A percentile compares a stretch with the other conserved stretches of the same genome.
phyloP scores from a whole-genome alignment of 2,329 filamentous ascomycete species.

The Sarocladium oryzae region DNA sequence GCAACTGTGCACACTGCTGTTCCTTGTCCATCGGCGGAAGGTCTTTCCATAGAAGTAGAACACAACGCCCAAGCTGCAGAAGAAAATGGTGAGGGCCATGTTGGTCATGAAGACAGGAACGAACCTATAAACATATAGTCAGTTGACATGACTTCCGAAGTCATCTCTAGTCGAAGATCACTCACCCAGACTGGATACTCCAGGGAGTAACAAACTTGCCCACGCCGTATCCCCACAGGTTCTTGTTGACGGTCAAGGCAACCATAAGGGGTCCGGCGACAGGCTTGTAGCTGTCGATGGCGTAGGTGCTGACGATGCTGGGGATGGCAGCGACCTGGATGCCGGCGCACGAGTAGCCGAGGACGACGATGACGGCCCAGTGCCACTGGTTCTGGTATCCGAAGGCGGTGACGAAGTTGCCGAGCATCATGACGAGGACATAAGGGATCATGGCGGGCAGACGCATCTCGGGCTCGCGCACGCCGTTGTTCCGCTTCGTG shows the following conservation, averaged over 20 bases:
- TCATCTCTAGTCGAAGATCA: neutral
- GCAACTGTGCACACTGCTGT: neutral
- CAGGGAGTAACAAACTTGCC: neutral
- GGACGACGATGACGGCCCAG: conserved; percentile 41
- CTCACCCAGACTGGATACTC: neutral
- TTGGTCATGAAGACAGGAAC: neutral
- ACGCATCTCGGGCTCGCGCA: conserved; percentile 43
- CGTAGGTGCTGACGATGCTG: conserved; percentile 51
- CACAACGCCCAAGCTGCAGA: neutral
- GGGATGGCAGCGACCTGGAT: conserved; percentile 42
- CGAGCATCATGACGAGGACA: conserved; percentile 37
- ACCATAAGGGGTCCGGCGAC: conserved; percentile 37
- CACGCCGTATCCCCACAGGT: neutral
- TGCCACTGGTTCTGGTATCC: conserved; percentile 42
- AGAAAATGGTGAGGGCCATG: neutral
- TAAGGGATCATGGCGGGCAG: conserved; percentile 39
- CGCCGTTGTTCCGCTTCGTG: conserved; percentile 35
- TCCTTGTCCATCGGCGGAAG: neutral
- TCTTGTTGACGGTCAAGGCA: neutral
- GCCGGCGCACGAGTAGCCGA: conserved; percentile 35
- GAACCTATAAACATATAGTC: neutral
- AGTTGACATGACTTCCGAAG: neutral
- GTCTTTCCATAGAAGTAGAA: conserved; percentile 1
- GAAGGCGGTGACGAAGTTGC: conserved; percentile 36
- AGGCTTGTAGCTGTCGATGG: conserved; percentile 59